Evolutionary conservation across 208 protist genomes (phyloP).

Genomic region (Acanthamoeba sp.): DNA sequence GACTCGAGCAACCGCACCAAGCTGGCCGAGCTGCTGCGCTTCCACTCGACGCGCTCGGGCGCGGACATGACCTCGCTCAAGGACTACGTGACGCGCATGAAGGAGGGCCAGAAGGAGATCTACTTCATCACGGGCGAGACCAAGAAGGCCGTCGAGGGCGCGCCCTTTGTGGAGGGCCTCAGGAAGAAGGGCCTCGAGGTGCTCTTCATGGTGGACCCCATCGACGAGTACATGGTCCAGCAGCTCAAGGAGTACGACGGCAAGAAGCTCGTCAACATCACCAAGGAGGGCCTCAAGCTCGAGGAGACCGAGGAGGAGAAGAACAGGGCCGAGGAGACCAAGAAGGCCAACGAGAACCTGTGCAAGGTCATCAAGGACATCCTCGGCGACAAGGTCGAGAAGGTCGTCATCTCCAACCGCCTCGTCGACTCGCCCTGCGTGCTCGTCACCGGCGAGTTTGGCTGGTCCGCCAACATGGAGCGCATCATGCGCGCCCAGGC

Average conservation of each 20-base stretch:
- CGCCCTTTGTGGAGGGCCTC: conserved; percentile 97
- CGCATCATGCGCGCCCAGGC: conserved; percentile 99
- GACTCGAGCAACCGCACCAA: conserved; percentile 96
- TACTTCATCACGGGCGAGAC: conserved; percentile 99
- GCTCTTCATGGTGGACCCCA: conserved; percentile 98
- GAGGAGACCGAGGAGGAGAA: conserved; percentile 97
- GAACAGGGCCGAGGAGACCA: conserved; percentile 94
- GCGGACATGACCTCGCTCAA: conserved; percentile 96
- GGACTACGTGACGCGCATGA: conserved; percentile 98
- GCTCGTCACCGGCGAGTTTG: conserved; percentile 98
- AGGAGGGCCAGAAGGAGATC: conserved; percentile 98
- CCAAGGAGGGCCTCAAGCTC: conserved; percentile 99
- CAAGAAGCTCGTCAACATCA: conserved; percentile 99
- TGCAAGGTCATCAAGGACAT: conserved; percentile 99
- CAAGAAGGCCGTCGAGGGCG: conserved; percentile 93
- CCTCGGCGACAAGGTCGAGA: conserved; percentile 99
- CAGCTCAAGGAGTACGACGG: conserved; percentile 98
- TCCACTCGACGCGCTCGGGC: conserved; percentile 93
- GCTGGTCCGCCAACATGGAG: conserved; percentile 99
- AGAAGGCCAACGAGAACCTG: conserved; percentile 95
- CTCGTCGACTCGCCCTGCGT: conserved; percentile 97
- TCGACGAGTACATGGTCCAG: conserved; percentile 98
- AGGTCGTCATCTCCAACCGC: conserved; percentile 97
- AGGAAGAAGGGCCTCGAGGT: conserved; percentile 96
- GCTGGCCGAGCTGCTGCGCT: conserved; percentile 96